Base-by-base conservation (phyloP, 306 rosid species). In the Quercus cerris region DNA sequence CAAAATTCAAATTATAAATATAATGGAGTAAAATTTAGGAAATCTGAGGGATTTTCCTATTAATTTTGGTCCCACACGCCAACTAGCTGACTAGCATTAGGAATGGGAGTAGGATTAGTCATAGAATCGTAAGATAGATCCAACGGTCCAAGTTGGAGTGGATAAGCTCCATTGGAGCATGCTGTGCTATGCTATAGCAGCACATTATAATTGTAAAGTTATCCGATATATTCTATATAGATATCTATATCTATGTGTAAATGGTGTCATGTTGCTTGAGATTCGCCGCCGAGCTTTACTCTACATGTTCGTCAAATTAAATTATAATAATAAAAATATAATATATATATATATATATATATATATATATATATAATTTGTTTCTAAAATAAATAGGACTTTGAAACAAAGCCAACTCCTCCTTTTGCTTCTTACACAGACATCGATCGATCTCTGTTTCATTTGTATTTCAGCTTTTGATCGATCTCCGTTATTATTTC, bases 271-370 rank as follows among this genome's bases (percentile, higher is more conserved):
- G 80, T n/a, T 61, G 79, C 81, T 59, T 87, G 84, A 81, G 85
- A 87, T 89, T 87, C 88, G 83, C 81, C 89, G 87, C 90, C 87
- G 87, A 73, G 76, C 85, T 84, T 94, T 82, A 75, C 93, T 89
- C 94, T 75, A 46, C 82, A 76, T 85, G 87, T 85, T 78, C 69
- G 14, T 76, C 54, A 2, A 49, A 49, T 12, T 49, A 41, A 41
- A 41, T 51, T 27, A 59, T 18, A 68, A 71, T 51, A 70, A 75
- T 71, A 19, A 44, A 74, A 19, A 6, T 67, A 15, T n/a, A n/a
- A n/a, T n/a, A n/a, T n/a, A 2, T 70, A 6, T 67, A 15, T 5
- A 33, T 5, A 2, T 23, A 23, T 23, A 23, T 23, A 23, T 23
- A 23, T 23, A 23, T 23, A 23, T 23, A 23, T 23, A 0, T 70